These are phyloP conservation scores for Taiozyma sp. DNA, from an alignment of 1,139 yeast species.

Conservation along the genomic window DNA sequence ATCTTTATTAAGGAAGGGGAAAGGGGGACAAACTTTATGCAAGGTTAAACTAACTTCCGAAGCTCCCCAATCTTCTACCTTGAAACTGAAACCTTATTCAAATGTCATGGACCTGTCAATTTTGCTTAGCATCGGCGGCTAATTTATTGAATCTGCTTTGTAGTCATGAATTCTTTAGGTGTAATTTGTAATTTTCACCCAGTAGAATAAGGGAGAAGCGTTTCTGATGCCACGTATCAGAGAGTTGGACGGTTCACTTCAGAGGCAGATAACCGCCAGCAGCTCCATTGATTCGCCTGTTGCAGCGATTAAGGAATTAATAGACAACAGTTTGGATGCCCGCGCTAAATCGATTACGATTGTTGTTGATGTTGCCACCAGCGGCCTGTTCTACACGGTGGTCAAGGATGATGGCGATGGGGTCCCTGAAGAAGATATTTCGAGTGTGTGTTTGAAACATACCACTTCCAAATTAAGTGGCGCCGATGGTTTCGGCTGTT, in stretches of 20 bases:
- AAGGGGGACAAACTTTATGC: not conserved
- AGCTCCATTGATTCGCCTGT: slow-evolving; percentile 27
- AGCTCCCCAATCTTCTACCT: not conserved
- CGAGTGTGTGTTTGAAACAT: slow-evolving; percentile 44
- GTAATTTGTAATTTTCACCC: not conserved
- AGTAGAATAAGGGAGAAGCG: not conserved
- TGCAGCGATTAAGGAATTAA: slow-evolving; percentile 53
- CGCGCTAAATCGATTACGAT: slow-evolving; percentile 46
- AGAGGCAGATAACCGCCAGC: slow-evolving; percentile 11
- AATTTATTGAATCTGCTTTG: too few relatives aligned
- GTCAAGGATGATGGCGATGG: slow-evolving; percentile 72
- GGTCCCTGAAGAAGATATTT: slow-evolving; percentile 40
- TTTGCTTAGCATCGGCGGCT: too few relatives aligned
- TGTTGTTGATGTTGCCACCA: slow-evolving; percentile 48
- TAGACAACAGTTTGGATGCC: slow-evolving; percentile 71
- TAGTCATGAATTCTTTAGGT: not conserved
- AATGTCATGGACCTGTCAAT: not conserved
- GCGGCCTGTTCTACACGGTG: slow-evolving; percentile 47
- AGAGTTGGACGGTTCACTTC: not conserved
- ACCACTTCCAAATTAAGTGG: slow-evolving; percentile 55
- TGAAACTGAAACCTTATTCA: not conserved
- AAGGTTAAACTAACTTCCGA: not conserved
- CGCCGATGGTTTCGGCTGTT: slow-evolving; percentile 35
- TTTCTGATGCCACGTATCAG: not conserved
- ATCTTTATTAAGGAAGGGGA: not conserved